phyloP scores from a whole-genome alignment of 2,329 filamentous ascomycete species.

The Beauveria australis region DNA sequence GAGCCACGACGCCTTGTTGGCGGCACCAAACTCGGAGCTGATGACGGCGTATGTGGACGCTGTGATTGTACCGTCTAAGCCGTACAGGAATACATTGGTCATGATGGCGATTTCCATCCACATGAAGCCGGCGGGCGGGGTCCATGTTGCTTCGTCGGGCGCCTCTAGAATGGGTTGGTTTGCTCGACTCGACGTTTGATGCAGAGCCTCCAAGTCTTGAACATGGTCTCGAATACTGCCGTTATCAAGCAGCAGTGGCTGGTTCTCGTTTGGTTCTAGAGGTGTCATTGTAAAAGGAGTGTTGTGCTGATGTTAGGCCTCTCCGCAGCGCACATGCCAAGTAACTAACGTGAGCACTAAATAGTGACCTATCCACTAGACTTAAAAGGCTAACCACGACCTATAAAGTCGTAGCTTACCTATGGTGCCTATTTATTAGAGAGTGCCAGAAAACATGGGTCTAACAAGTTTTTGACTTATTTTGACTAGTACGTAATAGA shows the following conservation, averaged over 20 bases:
- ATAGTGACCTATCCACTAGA: no score
- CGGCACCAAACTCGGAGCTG: constrained; percentile 63
- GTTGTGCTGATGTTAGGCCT: no score
- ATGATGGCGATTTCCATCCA: constrained; percentile 56
- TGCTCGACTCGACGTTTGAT: not conserved
- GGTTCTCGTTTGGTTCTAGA: not conserved
- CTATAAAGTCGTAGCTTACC: no score
- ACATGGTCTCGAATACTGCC: not conserved
- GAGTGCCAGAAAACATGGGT: no score
- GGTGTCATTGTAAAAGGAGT: not conserved
- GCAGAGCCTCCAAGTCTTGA: not conserved
- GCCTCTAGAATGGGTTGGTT: not conserved
- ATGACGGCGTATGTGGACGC: constrained; percentile 67
- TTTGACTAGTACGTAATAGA: no score
- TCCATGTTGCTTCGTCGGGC: constrained; percentile 30
- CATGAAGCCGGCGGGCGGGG: constrained; percentile 42
- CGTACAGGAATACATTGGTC: constrained; percentile 56
- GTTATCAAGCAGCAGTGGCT: not conserved
- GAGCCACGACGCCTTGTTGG: constrained; percentile 67
- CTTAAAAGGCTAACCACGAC: no score
- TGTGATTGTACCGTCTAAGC: constrained; percentile 66
- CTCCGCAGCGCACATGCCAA: no score
- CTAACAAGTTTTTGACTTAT: no score
- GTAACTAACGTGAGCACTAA: no score
- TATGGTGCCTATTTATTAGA: no score